A percentile compares a stretch with the other conserved stretches of the same genome.
phyloP scores from a whole-genome alignment of 129 eudicot genomes.

The Saposhnikovia divaricata region DNA sequence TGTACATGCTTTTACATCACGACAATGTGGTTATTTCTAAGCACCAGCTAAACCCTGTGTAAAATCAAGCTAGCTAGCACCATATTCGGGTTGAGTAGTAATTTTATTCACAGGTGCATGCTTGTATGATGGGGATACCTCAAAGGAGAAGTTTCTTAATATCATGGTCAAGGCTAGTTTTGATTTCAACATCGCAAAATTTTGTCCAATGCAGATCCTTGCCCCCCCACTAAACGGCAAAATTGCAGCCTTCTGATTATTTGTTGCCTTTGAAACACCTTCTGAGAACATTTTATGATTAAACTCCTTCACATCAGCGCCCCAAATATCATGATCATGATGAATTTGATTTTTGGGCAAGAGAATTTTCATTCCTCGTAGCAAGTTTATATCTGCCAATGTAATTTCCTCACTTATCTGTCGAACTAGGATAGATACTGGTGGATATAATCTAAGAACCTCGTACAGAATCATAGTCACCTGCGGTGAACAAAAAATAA shows the following conservation, averaged over 20 bases:
- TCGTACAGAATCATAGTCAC: background rate
- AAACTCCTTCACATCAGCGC: background rate
- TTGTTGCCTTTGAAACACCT: background rate
- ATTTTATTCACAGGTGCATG: background rate
- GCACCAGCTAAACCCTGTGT: background rate
- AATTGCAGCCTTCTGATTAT: background rate
- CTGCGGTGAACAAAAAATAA: background rate
- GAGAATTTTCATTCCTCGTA: background rate
- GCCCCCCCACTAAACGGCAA: background rate
- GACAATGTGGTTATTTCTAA: background rate
- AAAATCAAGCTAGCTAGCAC: background rate
- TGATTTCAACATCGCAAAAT: background rate
- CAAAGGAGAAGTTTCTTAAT: background rate
- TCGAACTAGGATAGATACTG: background rate
- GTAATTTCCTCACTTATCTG: background rate
- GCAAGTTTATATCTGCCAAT: background rate
- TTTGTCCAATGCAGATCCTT: background rate
- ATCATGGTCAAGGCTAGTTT: background rate
- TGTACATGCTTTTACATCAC: too few species aligned
- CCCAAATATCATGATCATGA: background rate
- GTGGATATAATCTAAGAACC: constrained; percentile 5
- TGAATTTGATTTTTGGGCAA: background rate
- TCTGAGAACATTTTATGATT: background rate
- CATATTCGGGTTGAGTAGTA: background rate
- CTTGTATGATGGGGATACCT: background rate